Evolutionary conservation across 768 basidiomycete genomes (phyloP), one percentile per base, ranked within the genome.

Genomic region (Lactifluus volemus): DNA sequence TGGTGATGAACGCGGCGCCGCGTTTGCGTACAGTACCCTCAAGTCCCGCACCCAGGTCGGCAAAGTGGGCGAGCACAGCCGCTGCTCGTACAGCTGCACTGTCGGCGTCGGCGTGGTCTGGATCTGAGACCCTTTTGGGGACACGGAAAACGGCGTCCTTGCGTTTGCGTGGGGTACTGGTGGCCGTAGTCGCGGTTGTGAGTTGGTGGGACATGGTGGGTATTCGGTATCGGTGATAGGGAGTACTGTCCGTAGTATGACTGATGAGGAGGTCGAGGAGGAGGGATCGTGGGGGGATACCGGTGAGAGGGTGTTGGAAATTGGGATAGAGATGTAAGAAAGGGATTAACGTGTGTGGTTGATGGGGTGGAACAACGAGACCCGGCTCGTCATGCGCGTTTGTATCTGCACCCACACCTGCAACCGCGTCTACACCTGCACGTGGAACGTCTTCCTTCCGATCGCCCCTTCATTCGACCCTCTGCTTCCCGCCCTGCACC

Each of bases 71-170:
- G 29, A 62, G 45, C 9, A 62, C 51, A 45, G 61, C 61, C 14
- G 55, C 61, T 1, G 55, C 36, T 25, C 55, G 49, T 44, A 52
- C 50, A 1, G 55, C 44, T 1, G 60, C 54, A 34, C 51, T 47
- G 11, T 55, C 4, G 32, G 53, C 53, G 7, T 55, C 53, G 38
- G 17, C 53, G 19, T 32, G 29, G 29, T 15, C 19, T 6, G 53
- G 38, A 36, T 42, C 48, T 25, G 41, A 19, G 19, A 32, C 15
- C 15, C 2, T n/a, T 53, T 19, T 25, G 25, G 39, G 4, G 11
- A 49, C 17, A 50, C 55, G 55, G 21, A 55, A 54, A 0, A 61
- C 60, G 36, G 60, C 60, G 38, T 61, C 60, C 17, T 58, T 61
- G 60, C 60, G 60, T 15, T 19, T 56, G 42, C 60, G 60, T 1